Base-by-base conservation (phyloP, 139 green algal species). In the Auxenochlorella pyrenoidosa region DNA sequence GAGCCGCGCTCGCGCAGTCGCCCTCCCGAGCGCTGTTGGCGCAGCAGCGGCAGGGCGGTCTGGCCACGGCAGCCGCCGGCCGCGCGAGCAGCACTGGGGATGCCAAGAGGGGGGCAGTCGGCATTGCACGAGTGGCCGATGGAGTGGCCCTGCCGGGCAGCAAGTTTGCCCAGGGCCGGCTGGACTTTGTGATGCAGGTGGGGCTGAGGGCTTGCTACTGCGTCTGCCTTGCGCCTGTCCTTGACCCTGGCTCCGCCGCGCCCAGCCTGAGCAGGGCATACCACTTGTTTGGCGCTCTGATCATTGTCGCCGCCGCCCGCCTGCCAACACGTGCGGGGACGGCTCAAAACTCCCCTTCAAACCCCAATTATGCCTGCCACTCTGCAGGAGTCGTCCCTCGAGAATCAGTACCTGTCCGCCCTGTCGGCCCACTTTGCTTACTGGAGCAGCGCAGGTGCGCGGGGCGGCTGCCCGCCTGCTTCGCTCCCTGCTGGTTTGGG, bases 111-210 rank as follows among this genome's bases (percentile, higher is more conserved):
- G 54, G 54, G 34, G 71, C 83, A 28, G 51, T 34, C 8, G 60
- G 63, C 40, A 43, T 92, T 1, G 68, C 60, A 18, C 54, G 86
- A 30, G 60, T 92, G 40, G 24, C 63, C 0, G 86, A 78, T n/a
- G 89, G 86, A 16, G 36, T 51, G 75, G 22, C 40, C 6, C 40
- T 24, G 73, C 44, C 82, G 2, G 82, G 82, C 60, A 30, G n/a
- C 16, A 81, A 75, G 40, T 28, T 21, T 16, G 88, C 47, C 26
- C 28, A 86, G 54, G 93, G 93, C 0, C 88, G 93, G 34, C 58
- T 95, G 30, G 93, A 95, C 71, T 95, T 95, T 86, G 89, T 91
- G 36, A 88, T 95, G 47, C 90, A 93, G 88, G 91, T 63, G 54
- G 47, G 47, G 10, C 47, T 2, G 3, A 43, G n/a, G 68, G 3